Base-by-base conservation (phyloP, 441 rosid species). In the Croton setiger region DNA sequence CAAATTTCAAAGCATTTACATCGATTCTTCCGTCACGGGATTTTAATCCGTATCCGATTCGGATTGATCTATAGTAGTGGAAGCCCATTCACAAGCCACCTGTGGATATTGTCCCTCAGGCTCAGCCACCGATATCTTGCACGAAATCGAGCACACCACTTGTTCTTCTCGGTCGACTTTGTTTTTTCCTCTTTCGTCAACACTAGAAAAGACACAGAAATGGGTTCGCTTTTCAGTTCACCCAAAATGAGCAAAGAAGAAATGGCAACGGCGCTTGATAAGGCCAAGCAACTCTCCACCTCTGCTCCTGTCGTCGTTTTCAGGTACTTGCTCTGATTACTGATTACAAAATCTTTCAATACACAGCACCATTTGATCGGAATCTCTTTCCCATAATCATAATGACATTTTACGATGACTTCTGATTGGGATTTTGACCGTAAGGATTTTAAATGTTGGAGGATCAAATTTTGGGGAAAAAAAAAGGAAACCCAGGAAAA, bases 271-370 rank as follows among this genome's bases (percentile, higher is more conserved):
- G 91, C 83, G 27, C 64, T 77, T 45, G 69, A 67, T 75, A 86
- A 89, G 70, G 94, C 82, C 15, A 82, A 84, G 75, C 83, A 82
- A 67, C 75, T 86, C 60, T 83, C 83, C 35, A 59, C 86, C 39
- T 79, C 89, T 65, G 74, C 83, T 60, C 88, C 91, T 0, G 90
- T 86, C 39, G 86, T 88, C 18, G 84, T 89, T 68, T 89, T 88
- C 87, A 89, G 96, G 92, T 86, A 43, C 41, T 15, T 27, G 31
- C 31, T 27, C 2, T 27, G 31, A 27, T 27, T 27, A 27, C 31
- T 27, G 2, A 27, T 2, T 27, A 2, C 1, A 27, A 27, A 27
- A 27, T 27, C 31, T 27, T 27, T 27, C 1, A 27, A 27, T 27
- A 27, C 31, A 27, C 31, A 27, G 31, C 31, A 27, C 31, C 31